Evolutionary conservation across 257 asterid genomes (phyloP).

Genomic region (Nicotiana noctiflora): DNA sequence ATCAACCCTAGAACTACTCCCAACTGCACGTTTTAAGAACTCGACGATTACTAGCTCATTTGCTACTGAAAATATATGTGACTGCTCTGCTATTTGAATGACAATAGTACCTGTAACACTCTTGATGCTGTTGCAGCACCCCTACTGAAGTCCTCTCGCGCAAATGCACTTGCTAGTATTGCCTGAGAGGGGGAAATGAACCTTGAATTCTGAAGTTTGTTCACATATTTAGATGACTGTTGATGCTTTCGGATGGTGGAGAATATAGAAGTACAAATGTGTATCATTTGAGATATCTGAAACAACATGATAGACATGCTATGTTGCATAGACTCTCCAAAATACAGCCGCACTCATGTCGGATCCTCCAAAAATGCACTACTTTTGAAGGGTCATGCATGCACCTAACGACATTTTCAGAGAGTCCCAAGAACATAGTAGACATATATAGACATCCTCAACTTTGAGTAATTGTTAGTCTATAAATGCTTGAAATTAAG

Average conservation of each 20-base stretch:
- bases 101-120: constrained; percentile 68
- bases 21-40: too few relatives aligned
- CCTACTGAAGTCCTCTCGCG: constrained; percentile 44
- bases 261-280: not conserved
- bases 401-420: too few relatives aligned
- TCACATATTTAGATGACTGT: not conserved
- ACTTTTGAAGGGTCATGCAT: too few relatives aligned
- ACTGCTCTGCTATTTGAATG: too few relatives aligned
- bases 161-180: constrained; percentile 69
- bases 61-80: too few relatives aligned
- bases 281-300: not conserved
- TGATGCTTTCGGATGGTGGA: not conserved
- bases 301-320: not conserved
- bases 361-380: too few relatives aligned
- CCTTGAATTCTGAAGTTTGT: not conserved
- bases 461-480: not conserved
- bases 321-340: too few relatives aligned
- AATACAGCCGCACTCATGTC: too few relatives aligned
- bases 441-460: not conserved
- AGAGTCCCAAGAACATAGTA: too few relatives aligned
- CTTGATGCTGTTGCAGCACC: constrained; percentile 53
- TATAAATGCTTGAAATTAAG: too few relatives aligned
- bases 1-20: constrained; percentile 56
- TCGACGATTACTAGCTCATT: too few relatives aligned
- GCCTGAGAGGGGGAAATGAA: constrained; percentile 34